Percentiles rank a stretch among this genome's conserved stretches.
These are phyloP conservation scores for Fusarium coicis DNA, from an alignment of 2,329 filamentous ascomycete species.

Conservation along the genomic window DNA sequence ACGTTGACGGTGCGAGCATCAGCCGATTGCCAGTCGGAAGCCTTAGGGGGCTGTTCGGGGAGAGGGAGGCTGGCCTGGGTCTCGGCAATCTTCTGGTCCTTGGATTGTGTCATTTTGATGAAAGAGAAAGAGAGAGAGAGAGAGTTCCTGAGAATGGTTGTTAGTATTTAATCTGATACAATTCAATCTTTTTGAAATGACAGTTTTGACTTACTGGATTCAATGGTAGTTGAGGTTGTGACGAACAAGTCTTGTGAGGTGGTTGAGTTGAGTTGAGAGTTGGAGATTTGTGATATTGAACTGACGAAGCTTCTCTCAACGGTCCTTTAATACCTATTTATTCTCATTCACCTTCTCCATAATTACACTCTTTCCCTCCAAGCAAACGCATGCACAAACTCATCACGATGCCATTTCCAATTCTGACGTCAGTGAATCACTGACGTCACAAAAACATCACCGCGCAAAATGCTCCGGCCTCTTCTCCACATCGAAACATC, in stretches of 20 bases:
- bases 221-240: slow-evolving; percentile 5
- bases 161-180: neutral
- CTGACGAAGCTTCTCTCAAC: slow-evolving; percentile 2
- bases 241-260: neutral
- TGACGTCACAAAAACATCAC: slow-evolving; percentile 38
- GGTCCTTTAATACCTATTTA: slow-evolving; percentile 20
- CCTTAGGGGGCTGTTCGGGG: slow-evolving; percentile 78
- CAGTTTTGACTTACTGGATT: slow-evolving; percentile 3
- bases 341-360: neutral
- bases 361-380: neutral
- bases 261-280: neutral
- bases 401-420: slow-evolving; percentile 26
- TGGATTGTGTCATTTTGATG: slow-evolving; percentile 59
- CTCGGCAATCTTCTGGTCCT: slow-evolving; percentile 73
- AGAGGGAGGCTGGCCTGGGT: slow-evolving; percentile 79
- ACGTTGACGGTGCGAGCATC: slow-evolving; percentile 77
- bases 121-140: neutral
- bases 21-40: slow-evolving; percentile 82
- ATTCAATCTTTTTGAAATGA: neutral
- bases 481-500: slow-evolving; percentile 30
- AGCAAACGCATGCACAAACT: neutral
- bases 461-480: slow-evolving; percentile 31
- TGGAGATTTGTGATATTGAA: neutral
- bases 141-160: neutral
- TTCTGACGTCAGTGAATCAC: slow-evolving; percentile 39